phyloP scores from a whole-genome alignment of 2,329 filamentous ascomycete genomes.

The Pleoardoris graminearum region DNA sequence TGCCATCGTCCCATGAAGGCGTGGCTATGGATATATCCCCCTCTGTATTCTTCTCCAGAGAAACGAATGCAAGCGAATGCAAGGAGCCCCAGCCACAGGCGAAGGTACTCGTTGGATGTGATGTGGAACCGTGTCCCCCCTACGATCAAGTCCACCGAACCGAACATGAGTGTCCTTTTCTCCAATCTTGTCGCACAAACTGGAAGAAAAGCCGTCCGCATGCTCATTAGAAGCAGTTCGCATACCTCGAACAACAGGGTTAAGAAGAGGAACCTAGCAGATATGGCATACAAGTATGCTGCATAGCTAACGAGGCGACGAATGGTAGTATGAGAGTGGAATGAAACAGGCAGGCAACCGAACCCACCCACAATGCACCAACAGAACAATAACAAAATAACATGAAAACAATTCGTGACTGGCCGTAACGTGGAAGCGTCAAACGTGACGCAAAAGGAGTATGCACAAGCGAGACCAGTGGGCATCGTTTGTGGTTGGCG shows the following conservation, averaged over 20 bases:
- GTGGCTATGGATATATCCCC: slow-evolving; percentile 17
- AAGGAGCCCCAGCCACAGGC: slow-evolving; percentile 44
- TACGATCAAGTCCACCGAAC: slow-evolving; percentile 15
- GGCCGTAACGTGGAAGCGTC: slow-evolving; percentile 39
- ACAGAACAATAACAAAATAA: slow-evolving; percentile 18
- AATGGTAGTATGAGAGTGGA: slow-evolving; percentile 32
- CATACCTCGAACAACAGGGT: slow-evolving; percentile 32
- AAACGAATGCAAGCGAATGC: slow-evolving; percentile 37
- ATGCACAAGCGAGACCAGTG: slow-evolving; percentile 40
- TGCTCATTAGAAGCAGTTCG: slow-evolving; percentile 42
- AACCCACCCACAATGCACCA: slow-evolving; percentile 31
- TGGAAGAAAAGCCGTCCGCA: slow-evolving; percentile 28
- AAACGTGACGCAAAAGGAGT: slow-evolving; percentile 32
- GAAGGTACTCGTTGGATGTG: slow-evolving; percentile 32
- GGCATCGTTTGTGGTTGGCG: slow-evolving; percentile 17
- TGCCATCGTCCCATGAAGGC: slow-evolving; percentile 14
- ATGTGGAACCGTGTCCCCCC: slow-evolving; percentile 18
- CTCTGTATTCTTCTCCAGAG: slow-evolving; percentile 14
- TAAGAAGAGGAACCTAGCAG: slow-evolving; percentile 30
- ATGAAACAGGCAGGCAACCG: slow-evolving; percentile 23
- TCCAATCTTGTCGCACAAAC: slow-evolving; percentile 18
- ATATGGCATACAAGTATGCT: slow-evolving; percentile 13
- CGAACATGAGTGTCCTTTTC: slow-evolving; percentile 16
- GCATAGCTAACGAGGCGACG: slow-evolving; percentile 29
- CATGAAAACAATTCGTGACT: slow-evolving; percentile 40